Percentiles rank a stretch among this genome's conserved stretches.
phyloP scores from a whole-genome alignment of 2,329 filamentous ascomycete genomes.

The Exophiala spinifera region DNA sequence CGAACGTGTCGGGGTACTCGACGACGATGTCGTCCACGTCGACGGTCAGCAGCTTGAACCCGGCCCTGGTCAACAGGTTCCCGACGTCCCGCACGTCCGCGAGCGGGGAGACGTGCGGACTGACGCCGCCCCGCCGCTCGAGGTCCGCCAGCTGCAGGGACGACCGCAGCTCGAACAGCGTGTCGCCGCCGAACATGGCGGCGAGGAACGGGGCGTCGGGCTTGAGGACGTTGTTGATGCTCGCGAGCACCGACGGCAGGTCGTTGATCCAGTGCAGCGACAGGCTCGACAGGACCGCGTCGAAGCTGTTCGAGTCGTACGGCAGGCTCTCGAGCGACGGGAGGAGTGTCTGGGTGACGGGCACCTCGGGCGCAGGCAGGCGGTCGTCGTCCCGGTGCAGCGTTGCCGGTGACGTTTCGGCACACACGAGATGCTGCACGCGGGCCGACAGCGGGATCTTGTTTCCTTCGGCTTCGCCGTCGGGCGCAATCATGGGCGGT shows the following conservation, averaged over 20 bases:
- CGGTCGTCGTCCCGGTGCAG: conserved; percentile 71
- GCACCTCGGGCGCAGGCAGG: conserved; percentile 59
- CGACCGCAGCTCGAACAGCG: conserved; percentile 86
- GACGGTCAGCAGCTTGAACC: conserved; percentile 93
- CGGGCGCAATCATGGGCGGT: conserved; percentile 58
- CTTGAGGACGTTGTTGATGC: conserved; percentile 83
- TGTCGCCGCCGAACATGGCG: conserved; percentile 95
- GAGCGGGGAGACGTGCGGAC: conserved; percentile 83
- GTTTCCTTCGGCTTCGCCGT: conserved; percentile 28
- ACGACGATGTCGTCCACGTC: conserved; percentile 97
- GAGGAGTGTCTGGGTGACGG: conserved; percentile 72
- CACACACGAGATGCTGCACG: conserved; percentile 72
- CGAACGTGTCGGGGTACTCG: conserved; percentile 85
- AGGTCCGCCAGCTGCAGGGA: conserved; percentile 89
- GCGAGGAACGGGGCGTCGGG: conserved; percentile 89
- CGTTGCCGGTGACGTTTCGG: conserved; percentile 73
- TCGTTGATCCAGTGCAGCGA: conserved; percentile 98
- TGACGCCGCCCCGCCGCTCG: conserved; percentile 86
- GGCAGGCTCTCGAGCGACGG: conserved; percentile 65
- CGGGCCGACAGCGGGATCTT: conserved; percentile 61
- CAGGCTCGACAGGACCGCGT: conserved; percentile 83
- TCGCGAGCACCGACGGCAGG: conserved; percentile 75
- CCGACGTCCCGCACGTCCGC: conserved; percentile 91
- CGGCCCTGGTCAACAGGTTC: conserved; percentile 77
- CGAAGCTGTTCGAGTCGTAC: conserved; percentile 73